Evolutionary conservation across 2,329 filamentous ascomycete genomes (phyloP).

Genomic region (Coniella lustricola): DNA sequence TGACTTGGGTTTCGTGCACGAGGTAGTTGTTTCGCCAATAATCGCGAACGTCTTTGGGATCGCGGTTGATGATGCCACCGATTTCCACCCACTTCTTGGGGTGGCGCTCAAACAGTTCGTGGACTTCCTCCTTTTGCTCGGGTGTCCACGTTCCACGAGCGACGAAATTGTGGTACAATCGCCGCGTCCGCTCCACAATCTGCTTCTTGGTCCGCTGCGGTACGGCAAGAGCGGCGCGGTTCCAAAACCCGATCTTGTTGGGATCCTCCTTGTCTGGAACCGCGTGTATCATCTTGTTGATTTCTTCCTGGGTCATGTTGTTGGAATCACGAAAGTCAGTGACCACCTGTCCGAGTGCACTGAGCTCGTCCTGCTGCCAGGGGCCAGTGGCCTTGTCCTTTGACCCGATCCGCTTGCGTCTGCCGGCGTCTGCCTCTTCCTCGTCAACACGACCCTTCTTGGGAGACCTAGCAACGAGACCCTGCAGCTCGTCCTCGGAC

Average conservation of each 20-base stretch:
- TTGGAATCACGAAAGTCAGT: constrained; percentile 38
- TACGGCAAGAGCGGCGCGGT: constrained; percentile 37
- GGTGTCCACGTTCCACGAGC: constrained; percentile 52
- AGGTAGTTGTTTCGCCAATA: constrained; percentile 63
- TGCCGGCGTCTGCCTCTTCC: neutral
- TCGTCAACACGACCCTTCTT: neutral
- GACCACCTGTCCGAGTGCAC: constrained; percentile 33
- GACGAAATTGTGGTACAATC: constrained; percentile 59
- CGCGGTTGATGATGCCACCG: constrained; percentile 54
- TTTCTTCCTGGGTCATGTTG: constrained; percentile 33
- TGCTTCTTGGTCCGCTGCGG: constrained; percentile 46
- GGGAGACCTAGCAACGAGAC: constrained; percentile 4
- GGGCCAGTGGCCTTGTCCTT: constrained; percentile 24
- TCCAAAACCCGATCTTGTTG: constrained; percentile 41
- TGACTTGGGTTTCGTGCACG: constrained; percentile 45
- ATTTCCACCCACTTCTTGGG: constrained; percentile 57
- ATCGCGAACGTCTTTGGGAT: constrained; percentile 60
- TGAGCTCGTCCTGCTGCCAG: constrained; percentile 38
- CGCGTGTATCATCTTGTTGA: constrained; percentile 33
- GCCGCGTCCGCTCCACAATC: constrained; percentile 49
- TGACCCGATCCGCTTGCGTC: neutral
- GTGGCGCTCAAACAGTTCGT: constrained; percentile 36
- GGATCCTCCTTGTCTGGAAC: constrained; percentile 18
- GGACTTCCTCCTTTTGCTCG: constrained; percentile 51
- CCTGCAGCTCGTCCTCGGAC: constrained; percentile 13